Percentiles rank a stretch among this genome's conserved stretches.
Evolutionary conservation across 345 rosid species (phyloP).

Genomic region (Salix viminalis): DNA sequence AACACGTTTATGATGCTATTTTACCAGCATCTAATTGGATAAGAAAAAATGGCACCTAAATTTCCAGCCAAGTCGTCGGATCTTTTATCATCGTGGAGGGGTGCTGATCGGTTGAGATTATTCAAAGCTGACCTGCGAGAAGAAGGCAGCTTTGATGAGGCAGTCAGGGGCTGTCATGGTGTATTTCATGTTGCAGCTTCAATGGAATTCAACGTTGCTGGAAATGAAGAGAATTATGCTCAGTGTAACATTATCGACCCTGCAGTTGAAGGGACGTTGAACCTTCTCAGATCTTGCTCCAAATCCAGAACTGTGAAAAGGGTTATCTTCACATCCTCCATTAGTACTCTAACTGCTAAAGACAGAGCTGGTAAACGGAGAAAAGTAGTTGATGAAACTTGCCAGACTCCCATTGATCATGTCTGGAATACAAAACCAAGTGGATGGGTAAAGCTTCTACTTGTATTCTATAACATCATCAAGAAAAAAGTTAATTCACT

Average conservation of each 20-base stretch:
- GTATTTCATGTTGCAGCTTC: constrained; percentile 88
- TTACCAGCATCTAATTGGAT: no score
- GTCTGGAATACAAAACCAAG: constrained; percentile 55
- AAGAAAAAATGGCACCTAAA: background rate
- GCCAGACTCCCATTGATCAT: constrained; percentile 47
- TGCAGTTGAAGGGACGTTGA: constrained; percentile 60
- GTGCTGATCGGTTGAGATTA: constrained; percentile 46
- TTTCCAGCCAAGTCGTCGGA: constrained; percentile 44
- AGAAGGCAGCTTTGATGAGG: constrained; percentile 78
- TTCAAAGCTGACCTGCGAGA: constrained; percentile 66
- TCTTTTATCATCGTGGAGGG: constrained; percentile 41
- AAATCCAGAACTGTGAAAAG: constrained; percentile 60
- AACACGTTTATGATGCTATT: no score
- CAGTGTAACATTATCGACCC: constrained; percentile 52
- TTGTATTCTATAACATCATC: background rate
- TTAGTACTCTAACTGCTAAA: constrained; percentile 73
- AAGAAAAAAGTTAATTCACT: background rate
- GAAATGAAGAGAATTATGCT: constrained; percentile 47
- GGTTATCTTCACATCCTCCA: constrained; percentile 81
- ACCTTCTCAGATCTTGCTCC: constrained; percentile 67
- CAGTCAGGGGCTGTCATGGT: constrained; percentile 65
- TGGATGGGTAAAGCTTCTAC: constrained; percentile 62
- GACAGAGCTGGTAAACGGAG: constrained; percentile 52
- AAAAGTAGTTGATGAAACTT: constrained; percentile 63
- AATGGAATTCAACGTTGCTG: constrained; percentile 51